phyloP scores from a whole-genome alignment of 306 rosid species.

The Medicago ruthenica region DNA sequence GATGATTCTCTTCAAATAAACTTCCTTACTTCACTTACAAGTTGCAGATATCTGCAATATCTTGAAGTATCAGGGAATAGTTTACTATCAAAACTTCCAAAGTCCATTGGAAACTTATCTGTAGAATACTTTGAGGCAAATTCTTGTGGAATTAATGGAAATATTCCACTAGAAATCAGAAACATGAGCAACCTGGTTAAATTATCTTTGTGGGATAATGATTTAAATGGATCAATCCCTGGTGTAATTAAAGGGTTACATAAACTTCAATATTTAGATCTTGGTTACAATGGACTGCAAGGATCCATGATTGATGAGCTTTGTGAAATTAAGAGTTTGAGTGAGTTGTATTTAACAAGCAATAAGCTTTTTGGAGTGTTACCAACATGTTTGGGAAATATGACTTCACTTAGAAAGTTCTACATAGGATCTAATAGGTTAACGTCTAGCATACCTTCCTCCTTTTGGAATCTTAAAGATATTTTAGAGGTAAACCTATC shows the following conservation, averaged over 20 bases:
- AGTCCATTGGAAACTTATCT: slow-evolving; percentile 40
- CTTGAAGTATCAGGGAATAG: background rate
- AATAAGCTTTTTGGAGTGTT: slow-evolving; percentile 42
- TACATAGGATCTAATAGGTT: slow-evolving; percentile 37
- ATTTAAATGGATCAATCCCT: slow-evolving; percentile 42
- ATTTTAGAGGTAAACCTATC: slow-evolving; percentile 30
- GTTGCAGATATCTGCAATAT: slow-evolving; percentile 1
- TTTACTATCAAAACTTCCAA: slow-evolving; percentile 12
- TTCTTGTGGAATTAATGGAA: slow-evolving; percentile 21
- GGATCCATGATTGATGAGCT: slow-evolving; percentile 43
- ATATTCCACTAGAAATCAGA: slow-evolving; percentile 42
- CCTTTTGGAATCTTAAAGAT: slow-evolving; percentile 44
- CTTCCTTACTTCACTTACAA: slow-evolving; percentile 35
- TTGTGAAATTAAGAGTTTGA: slow-evolving; percentile 40
- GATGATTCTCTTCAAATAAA: slow-evolving; percentile 5
- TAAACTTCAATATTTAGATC: slow-evolving; percentile 39
- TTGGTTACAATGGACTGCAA: slow-evolving; percentile 26
- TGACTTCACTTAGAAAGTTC: slow-evolving; percentile 41
- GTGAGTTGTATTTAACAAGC: background rate
- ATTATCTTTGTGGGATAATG: slow-evolving; percentile 25
- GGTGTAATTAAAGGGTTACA: slow-evolving; percentile 21
- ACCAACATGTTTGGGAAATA: slow-evolving; percentile 50
- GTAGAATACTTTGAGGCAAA: slow-evolving; percentile 7
- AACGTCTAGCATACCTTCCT: slow-evolving; percentile 36
- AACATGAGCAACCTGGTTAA: slow-evolving; percentile 36